These are phyloP conservation scores for Barnettozyma vustinii DNA, from an alignment of 805 yeast species.

Conservation along the genomic window DNA sequence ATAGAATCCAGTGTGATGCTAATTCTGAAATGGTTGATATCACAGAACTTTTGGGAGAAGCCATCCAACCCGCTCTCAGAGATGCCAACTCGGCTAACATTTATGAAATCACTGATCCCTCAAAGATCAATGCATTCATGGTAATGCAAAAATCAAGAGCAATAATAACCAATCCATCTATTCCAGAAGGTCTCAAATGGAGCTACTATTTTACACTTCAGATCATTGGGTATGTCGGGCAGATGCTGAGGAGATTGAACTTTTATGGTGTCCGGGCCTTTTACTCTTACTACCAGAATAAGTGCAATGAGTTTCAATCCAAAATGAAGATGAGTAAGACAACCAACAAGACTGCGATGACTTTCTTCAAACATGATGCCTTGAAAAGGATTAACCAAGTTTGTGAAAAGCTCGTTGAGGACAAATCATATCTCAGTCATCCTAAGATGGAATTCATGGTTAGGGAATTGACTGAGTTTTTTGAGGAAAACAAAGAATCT, in stretches of 20 bases:
- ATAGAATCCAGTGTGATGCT: conserved; percentile 49
- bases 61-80: conserved; percentile 59
- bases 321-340: conserved; percentile 57
- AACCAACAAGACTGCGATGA: conserved; percentile 55
- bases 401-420: conserved; percentile 39
- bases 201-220: conserved; percentile 56
- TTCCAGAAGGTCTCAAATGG: conserved; percentile 74
- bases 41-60: conserved; percentile 50
- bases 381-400: conserved; percentile 39
- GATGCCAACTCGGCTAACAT: conserved; percentile 60
- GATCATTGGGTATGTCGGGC: conserved; percentile 66
- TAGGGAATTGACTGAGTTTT: conserved; percentile 53
- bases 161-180: conserved; percentile 43
- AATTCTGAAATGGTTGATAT: conserved; percentile 52
- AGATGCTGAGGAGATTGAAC: conserved; percentile 58
- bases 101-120: conserved; percentile 61
- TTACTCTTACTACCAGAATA: conserved; percentile 57
- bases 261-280: conserved; percentile 83
- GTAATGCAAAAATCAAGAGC: conserved; percentile 66
- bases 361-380: conserved; percentile 49
- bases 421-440: conserved; percentile 49
- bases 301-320: conserved; percentile 50
- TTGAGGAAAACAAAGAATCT: conserved; percentile 43
- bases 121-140: conserved; percentile 60
- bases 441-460: conserved; percentile 62